Evolutionary conservation across 2,329 filamentous ascomycete species (phyloP), one percentile per base, ranked within the genome.

Genomic region (Dryadomyces quercus-mongolicae): DNA sequence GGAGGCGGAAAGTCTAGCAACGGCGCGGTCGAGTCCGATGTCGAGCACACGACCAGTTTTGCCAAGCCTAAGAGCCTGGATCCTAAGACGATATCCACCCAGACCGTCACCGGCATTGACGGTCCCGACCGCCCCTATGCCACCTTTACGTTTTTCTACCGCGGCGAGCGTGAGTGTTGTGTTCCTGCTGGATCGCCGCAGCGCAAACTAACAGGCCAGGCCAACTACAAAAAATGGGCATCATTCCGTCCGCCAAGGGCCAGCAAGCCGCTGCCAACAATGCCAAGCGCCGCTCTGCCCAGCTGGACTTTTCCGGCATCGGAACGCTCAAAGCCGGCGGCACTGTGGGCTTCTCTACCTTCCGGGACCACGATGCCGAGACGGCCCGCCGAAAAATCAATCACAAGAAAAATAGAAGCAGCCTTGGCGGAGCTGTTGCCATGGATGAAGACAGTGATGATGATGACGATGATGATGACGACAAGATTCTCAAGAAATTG

Each of bases 31-130:
- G 87, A 91, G 62, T 86, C 82, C 44, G 89, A 95, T 64, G 81
- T 96, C 55, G 93, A 97, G 70, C 93, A 98, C 67, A 97, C 93
- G 2, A 97, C 93, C 8, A 95, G 91, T 66, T 97, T 97, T 69
- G 92, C 92, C 10, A 95, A 96, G 71, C 92, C 91, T 15, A 97
- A 96, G 76, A 86, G 89, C 1, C 76, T 96, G 53, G 94, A 97
- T 71, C 92, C 92, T 0, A 96, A 96, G 71, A 90, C 89, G 2
- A 98, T 98, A 65, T 97, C 91, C 65, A 98, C 93, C 2, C 93
- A 98, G 71, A 98, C 93, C 0, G 93, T 98, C n/a, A 97, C 93
- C 9, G 93, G 92, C 18, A 95, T 97, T 58, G 93, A 98, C 67
- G 88, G 90, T 0, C 90, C 91, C 20, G 92, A 97, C 59, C 93